Evolutionary conservation across 768 basidiomycete species (phyloP), one percentile per base, ranked within the genome.

Genomic region (Roridomyces roridus): DNA sequence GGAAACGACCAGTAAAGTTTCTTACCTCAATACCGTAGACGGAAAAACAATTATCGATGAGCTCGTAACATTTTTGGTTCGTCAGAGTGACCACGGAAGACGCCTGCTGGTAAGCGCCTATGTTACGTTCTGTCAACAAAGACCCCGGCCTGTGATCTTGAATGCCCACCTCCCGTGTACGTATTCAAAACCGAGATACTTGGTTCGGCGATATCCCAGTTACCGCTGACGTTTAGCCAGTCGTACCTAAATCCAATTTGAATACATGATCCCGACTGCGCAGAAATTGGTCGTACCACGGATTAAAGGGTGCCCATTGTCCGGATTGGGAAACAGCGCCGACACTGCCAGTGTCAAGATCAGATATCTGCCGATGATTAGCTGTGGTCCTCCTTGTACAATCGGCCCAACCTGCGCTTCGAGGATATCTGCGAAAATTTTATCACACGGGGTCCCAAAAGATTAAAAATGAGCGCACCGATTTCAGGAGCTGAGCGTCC

Each of bases 401-500:
- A 15, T 34, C 31, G 15, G 31, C 31, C 31, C 7, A 34, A 34
- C 31, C 31, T 34, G 31, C 31, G 31, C 31, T 34, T 34, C 31
- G 7, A 34, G 15, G 31, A 34, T 34, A 34, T 34, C 31, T 34
- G 15, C 31, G 31, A 34, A 15, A 34, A 3, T 3, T 34, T 15
- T 11, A 8, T 9, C 2, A 46, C 20, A 5, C 41, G 21, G 12
- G 2, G 6, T 34, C 29, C 7, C 14, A 21, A 36, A 34, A 15
- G 17, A n/a, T n/a, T n/a, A n/a, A 10, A 3, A 34, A 15, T 5
- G 31, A 18, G 21, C 31, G 21, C 20, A 47, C 50, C n/a, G 42
- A 96, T 94, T 70, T 96, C 94, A 2, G 94, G 94, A 5, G 94
- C 91, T 21, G 89, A 69, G 45, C 94, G 84, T 5, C 93, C 94